Percentiles rank a stretch among this genome's conserved stretches.
phyloP scores from a whole-genome alignment of 768 basidiomycete species.

The Pholiota molesta region DNA sequence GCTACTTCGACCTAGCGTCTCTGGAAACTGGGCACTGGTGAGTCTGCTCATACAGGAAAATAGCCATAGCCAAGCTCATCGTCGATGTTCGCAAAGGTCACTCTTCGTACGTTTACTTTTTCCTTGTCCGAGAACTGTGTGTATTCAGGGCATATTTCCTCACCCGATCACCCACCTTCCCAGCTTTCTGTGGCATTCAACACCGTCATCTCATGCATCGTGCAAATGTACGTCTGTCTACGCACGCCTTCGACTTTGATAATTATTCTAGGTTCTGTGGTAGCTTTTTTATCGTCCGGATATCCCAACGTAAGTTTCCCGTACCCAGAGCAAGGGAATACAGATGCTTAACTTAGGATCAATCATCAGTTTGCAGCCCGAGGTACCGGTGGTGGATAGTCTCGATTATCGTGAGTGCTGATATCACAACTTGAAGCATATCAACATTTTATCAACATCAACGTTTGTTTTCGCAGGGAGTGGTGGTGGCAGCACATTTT shows the following conservation, averaged over 20 bases:
- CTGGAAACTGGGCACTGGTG: constrained; percentile 41
- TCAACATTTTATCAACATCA: background rate
- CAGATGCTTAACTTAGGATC: background rate
- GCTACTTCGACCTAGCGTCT: constrained; percentile 37
- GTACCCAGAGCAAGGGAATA: background rate
- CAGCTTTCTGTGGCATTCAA: constrained; percentile 33
- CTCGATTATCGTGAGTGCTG: constrained; percentile 28
- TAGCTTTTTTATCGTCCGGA: constrained; percentile 38
- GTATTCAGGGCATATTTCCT: constrained; percentile 21
- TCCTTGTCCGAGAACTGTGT: background rate
- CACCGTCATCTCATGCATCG: constrained; percentile 32
- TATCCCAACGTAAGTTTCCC: constrained; percentile 30
- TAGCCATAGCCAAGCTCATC: background rate
- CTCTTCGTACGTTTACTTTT: constrained; percentile 22
- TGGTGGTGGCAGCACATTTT: constrained; percentile 31
- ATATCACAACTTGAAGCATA: background rate
- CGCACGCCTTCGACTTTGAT: background rate
- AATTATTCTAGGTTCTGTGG: background rate
- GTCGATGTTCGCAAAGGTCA: constrained; percentile 25
- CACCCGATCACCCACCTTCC: background rate
- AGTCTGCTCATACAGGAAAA: background rate
- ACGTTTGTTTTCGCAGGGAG: constrained; percentile 20
- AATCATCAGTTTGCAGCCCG: constrained; percentile 31
- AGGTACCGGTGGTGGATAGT: constrained; percentile 35
- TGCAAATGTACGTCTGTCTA: constrained; percentile 29